Evolutionary conservation across 2,329 filamentous ascomycete genomes (phyloP).

Genomic region (Tolypocladium nubicola): DNA sequence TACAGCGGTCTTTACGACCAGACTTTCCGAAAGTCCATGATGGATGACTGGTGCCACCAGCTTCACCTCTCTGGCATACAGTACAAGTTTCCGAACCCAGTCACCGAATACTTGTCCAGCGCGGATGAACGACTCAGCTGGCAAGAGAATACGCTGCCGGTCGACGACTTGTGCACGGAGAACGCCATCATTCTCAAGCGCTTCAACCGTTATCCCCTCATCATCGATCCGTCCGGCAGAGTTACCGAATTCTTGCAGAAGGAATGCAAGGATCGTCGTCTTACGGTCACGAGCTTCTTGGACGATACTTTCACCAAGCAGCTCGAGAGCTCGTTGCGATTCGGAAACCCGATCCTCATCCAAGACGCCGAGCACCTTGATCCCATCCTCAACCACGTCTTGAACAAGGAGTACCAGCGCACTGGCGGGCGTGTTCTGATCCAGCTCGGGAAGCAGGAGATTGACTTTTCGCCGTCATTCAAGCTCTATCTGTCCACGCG

Average conservation of each 20-base stretch:
- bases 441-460: slow-evolving; percentile 96
- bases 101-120: slow-evolving; percentile 93
- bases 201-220: slow-evolving; percentile 96
- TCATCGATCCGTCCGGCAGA: slow-evolving; percentile 93
- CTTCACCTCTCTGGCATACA: slow-evolving; percentile 85
- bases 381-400: slow-evolving; percentile 92
- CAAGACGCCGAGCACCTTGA: slow-evolving; percentile 97
- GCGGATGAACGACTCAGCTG: slow-evolving; percentile 90
- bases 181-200: slow-evolving; percentile 96
- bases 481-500: slow-evolving; percentile 90
- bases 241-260: slow-evolving; percentile 93
- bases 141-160: slow-evolving; percentile 88
- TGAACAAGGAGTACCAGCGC: slow-evolving; percentile 99
- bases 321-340: slow-evolving; percentile 89
- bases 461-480: slow-evolving; percentile 96
- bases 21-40: slow-evolving; percentile 93
- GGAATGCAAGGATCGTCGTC: slow-evolving; percentile 82
- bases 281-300: slow-evolving; percentile 95
- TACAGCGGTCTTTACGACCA: slow-evolving; percentile 97
- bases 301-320: slow-evolving; percentile 98
- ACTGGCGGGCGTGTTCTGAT: slow-evolving; percentile 96
- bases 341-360: slow-evolving; percentile 96
- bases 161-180: slow-evolving; percentile 96
- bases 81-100: slow-evolving; percentile 86
- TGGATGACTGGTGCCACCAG: slow-evolving; percentile 95